Conservation (phyloP, 495 filamentous ascomycete genomes). For the Xylaria castorea region DNA sequence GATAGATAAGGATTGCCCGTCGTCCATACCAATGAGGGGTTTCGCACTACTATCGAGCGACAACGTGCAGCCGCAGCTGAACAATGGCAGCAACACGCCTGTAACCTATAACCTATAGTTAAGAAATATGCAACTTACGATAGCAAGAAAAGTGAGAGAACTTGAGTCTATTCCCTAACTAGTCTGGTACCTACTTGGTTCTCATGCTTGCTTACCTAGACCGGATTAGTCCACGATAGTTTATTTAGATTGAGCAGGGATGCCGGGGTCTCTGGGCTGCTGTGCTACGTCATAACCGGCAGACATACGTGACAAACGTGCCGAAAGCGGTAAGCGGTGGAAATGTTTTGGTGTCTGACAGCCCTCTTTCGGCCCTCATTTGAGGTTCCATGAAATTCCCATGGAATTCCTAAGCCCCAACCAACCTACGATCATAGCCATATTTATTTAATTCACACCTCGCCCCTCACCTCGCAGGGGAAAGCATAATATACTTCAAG, state of each 20-base stretch:
- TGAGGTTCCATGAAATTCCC: not conserved
- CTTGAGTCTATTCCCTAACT: not conserved
- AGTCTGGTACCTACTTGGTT: not conserved
- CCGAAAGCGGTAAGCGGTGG: slow-evolving; percentile 28
- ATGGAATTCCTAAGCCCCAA: slow-evolving; percentile 7
- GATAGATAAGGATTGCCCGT: not conserved
- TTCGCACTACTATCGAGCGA: not conserved
- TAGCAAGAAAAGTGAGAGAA: not conserved
- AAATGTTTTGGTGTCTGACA: slow-evolving; percentile 23
- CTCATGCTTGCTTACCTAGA: no score
- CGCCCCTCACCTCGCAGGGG: not conserved
- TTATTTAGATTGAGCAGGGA: not conserved
- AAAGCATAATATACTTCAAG: not conserved
- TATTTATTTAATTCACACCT: not conserved
- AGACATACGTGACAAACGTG: not conserved
- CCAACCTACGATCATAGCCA: not conserved
- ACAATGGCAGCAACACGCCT: not conserved
- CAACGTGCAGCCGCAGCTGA: slow-evolving; percentile 2
- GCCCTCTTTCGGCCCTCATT: not conserved
- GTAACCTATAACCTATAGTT: not conserved
- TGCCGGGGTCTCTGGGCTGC: not conserved
- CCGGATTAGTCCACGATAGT: not conserved
- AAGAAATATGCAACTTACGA: not conserved
- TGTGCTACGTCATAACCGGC: not conserved
- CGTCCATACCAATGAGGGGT: not conserved